Base-by-base conservation (phyloP, 768 basidiomycete genomes). In the Lactarius psammicola region DNA sequence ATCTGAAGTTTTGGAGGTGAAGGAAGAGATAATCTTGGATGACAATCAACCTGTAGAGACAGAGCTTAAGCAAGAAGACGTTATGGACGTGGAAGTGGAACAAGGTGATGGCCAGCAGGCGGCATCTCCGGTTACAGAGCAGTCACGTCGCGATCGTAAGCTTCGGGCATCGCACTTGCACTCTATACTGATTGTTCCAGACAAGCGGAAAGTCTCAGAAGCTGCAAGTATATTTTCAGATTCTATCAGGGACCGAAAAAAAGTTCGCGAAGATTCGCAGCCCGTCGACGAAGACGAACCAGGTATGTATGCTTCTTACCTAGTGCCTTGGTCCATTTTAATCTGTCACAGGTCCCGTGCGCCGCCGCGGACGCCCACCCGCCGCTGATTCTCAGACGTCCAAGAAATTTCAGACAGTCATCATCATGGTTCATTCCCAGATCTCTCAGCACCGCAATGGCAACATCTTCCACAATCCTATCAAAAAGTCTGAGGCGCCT, bases 381-480 rank as follows among this genome's bases (percentile, higher is more conserved):
- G 69, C 53, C 3, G 73, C 74, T 9, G 68, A 69, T 30, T 70
- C 69, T 1, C 65, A 67, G 69, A 79, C 81, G 17, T 82, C 86
- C 9, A 80, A 85, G 72, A 91, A 89, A 68, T 94, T 94, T 74
- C 90, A 94, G 73, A 87, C 84, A 60, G 85, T 95, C 44, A 92
- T 97, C 59, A 81, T 82, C 63, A 85, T 91, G 81, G 80, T 96
- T 34, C 88, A 93, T 72, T 85, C 87, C 17, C 86, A 88, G 67
- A 94, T 96, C 66, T 87, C 88, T 2, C 86, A 88, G 71, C 92
- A 95, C 73, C 86, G 91, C 42, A 90, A 91, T 70, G 95, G 92
- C 59, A 92, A 88, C 67, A 90, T 96, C 61, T 96, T 96, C 73
- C 89, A 91, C 71, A 89, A 90, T 70, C 94, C 95, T 28, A 94